Evolutionary conservation across 2,329 filamentous ascomycete genomes (phyloP), one percentile per base, ranked within the genome.

Genomic region (Coniochaeta prunicola): DNA sequence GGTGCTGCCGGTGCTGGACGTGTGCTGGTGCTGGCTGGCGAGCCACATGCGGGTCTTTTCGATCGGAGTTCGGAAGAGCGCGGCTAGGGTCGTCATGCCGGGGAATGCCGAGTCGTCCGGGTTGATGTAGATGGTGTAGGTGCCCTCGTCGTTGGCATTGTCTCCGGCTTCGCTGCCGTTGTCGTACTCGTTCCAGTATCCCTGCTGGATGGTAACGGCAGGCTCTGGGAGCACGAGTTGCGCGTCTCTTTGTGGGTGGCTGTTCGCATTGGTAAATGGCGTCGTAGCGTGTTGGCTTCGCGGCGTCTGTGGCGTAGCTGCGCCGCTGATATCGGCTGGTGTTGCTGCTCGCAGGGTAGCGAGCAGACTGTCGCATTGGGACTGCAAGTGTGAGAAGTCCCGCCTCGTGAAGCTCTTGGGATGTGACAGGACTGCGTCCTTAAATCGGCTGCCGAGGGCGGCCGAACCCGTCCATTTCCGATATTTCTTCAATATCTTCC

Each of bases 161-260:
- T 80, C 84, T 56, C 79, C 82, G 2, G 73, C 76, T 58, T 92
- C 89, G 69, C 90, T 91, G 9, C 89, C 89, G 68, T 92, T 76
- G 64, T 96, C 91, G 70, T 93, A 94, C 70, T 96, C 91, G 71
- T 90, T 93, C 90, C 91, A 96, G 69, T 93, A 94, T 53, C 77
- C 76, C 17, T 70, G 65, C 56, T 59, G 66, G 15, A n/a, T 7
- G 30, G 53, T 30, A 31, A 55, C 53, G 53, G 53, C 53, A 24
- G 53, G 53, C 21, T 55, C 53, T 17, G 53, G 53, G 7, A 55
- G 21, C 28, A 34, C 26, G 28, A 55, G 53, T 10, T 24, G 53
- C 10, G 53, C 17, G 30, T 34, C 30, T 13, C 17, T 3, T 17
- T 50, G 45, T 4, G 28, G 45, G 45, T 28, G 45, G 45, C n/a